Evolutionary conservation across 2,329 filamentous ascomycete genomes (phyloP), one percentile per base, ranked within the genome.

Genomic region (Colletotrichum sp.): DNA sequence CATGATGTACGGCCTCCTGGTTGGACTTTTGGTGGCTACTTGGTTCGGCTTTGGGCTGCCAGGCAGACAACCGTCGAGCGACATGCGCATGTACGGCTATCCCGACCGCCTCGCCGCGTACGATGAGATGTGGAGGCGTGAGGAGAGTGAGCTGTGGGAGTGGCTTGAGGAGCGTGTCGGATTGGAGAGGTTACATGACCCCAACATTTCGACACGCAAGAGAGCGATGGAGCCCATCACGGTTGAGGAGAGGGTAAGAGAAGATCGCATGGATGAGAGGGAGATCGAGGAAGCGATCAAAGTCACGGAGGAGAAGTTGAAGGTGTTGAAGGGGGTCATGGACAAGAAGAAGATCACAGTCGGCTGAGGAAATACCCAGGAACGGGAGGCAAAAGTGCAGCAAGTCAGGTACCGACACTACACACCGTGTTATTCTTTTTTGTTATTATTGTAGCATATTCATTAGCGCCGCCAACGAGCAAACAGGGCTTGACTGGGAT

Each of bases 121-220:
- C 82, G 96, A 98, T 79, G 95, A 98, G 84, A 94, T 98, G 81
- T 99, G 96, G 96, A 90, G 92, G 43, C 89, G 92, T 55, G 95
- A 98, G 83, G 96, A 98, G 82, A 95, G 91, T 78, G 95, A 97
- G 79, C 86, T 98, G 12, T 98, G 96, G 96, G 93, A 95, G 73
- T 98, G 96, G 96, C 87, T 98, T 6, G 96, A 98, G 83, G 95
- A 98, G 79, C 90, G 96, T 21, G 93, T 95, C 3, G 94, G 95
- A 3, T 86, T 97, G 82, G 93, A 95, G 71, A 87, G 86, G 74
- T 85, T 90, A 78, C 85, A 83, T 78, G 88, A 86, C 71, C 85
- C 79, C 67, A 81, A 74, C 59, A 78, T 81, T 36, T 83, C 82
- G 74, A 80, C 84, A 74, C 86, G 89, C 61, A 89, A 91, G 78